Evolutionary conservation across 805 yeast genomes (phyloP).

Genomic region (Cyberlindnera amylophila): DNA sequence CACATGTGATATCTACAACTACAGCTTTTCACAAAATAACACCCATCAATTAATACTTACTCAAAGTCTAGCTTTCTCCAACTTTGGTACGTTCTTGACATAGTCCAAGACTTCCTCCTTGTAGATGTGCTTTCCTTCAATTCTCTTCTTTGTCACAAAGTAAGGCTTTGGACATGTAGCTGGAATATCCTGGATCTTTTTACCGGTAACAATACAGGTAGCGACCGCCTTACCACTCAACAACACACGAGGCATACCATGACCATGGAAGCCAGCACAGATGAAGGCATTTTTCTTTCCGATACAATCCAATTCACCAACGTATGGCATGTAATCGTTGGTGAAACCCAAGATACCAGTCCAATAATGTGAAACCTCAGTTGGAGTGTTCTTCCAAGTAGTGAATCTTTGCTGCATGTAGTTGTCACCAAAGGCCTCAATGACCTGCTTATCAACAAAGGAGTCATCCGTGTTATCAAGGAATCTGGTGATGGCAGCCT

Average conservation of each 20-base stretch:
- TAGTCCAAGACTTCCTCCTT: conserved; percentile 9
- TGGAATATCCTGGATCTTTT: conserved; percentile 13
- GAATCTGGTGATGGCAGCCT: conserved; percentile 20
- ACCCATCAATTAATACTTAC: no score
- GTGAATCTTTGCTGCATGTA: conserved; percentile 32
- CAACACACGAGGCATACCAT: conserved; percentile 48
- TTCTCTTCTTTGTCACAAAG: conserved; percentile 20
- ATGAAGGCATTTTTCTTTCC: conserved; percentile 32
- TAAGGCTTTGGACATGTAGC: conserved; percentile 20
- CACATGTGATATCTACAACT: no score
- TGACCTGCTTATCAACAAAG: conserved; percentile 25
- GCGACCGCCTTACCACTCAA: conserved; percentile 39
- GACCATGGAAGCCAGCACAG: conserved; percentile 48
- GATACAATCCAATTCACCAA: conserved; percentile 35
- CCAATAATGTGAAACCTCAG: conserved; percentile 34
- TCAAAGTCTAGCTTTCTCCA: no score
- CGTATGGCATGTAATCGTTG: conserved; percentile 38
- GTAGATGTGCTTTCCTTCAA: conserved; percentile 12
- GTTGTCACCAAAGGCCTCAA: conserved; percentile 22
- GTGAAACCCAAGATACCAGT: conserved; percentile 47
- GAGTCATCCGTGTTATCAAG: conserved; percentile 35
- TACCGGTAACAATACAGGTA: conserved; percentile 17
- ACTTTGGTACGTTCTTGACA: not conserved
- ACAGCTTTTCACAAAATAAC: no score
- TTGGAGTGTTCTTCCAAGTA: conserved; percentile 31